Conservation (phyloP, 2,329 filamentous ascomycete species). For the Exophiala mesophila region DNA sequence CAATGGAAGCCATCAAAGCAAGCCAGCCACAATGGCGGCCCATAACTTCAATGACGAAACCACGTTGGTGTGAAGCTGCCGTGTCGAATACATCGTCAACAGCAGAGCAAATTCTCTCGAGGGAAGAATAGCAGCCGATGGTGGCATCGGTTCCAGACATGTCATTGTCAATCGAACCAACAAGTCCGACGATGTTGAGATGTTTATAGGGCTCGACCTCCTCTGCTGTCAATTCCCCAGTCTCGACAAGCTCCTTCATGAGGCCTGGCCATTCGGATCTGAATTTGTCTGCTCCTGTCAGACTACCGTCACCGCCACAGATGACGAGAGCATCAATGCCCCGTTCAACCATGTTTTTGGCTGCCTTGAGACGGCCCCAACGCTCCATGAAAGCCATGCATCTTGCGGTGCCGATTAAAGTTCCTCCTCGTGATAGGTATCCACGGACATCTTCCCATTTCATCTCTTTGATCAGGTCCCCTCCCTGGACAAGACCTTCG, state of each 20-base stretch:
- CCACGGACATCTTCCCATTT: conserved; percentile 91
- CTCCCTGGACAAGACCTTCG: conserved; percentile 86
- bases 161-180: conserved; percentile 98
- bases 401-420: conserved; percentile 88
- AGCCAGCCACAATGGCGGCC: conserved; percentile 97
- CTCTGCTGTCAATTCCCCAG: conserved; percentile 62
- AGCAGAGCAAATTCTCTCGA: conserved; percentile 88
- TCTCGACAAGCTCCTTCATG: conserved; percentile 75
- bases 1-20: conserved; percentile 91
- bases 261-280: conserved; percentile 86
- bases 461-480: conserved; percentile 81
- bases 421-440: conserved; percentile 89
- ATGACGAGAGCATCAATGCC: conserved; percentile 96
- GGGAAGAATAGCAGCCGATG: conserved; percentile 91
- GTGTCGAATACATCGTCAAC: conserved; percentile 92
- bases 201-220: conserved; percentile 74
- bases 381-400: conserved; percentile 92
- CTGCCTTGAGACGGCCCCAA: conserved; percentile 72
- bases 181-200: conserved; percentile 92
- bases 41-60: conserved; percentile 98
- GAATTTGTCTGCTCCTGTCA: conserved; percentile 94
- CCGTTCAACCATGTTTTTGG: conserved; percentile 88
- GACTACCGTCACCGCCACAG: conserved; percentile 91
- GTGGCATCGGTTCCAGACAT: conserved; percentile 96
- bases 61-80: conserved; percentile 90